Conservation (phyloP, 1,284 basidiomycete species). For the Melampsora larici-populina region DNA sequence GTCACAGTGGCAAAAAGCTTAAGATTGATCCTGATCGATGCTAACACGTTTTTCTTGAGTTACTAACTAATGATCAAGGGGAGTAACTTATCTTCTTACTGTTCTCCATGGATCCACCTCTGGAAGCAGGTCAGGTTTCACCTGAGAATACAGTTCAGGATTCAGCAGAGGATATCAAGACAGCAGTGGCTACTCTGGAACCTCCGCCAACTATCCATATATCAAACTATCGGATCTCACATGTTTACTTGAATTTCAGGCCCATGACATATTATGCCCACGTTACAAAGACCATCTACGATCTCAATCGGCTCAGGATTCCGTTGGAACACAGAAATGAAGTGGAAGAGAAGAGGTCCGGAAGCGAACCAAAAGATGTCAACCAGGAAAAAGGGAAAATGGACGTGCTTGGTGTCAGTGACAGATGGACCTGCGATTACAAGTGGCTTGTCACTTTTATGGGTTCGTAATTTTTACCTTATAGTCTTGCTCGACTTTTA, state of each 20-base stretch:
- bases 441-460: conserved; percentile 18
- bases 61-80: no score
- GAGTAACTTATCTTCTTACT: no score
- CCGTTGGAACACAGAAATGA: not conserved
- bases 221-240: not conserved
- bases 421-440: not conserved
- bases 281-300: not conserved
- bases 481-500: not conserved
- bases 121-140: no score
- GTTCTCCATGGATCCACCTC: no score
- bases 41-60: no score
- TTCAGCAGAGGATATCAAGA: no score
- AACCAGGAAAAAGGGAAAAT: not conserved
- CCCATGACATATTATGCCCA: not conserved
- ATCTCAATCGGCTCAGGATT: not conserved
- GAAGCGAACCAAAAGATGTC: no score
- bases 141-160: no score
- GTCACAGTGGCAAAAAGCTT: no score
- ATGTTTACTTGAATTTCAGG: conserved; percentile 7
- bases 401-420: not conserved
- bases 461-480: not conserved
- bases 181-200: not conserved
- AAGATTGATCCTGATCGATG: no score
- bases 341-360: no score
- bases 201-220: not conserved